Percentiles rank a stretch among this genome's conserved stretches.
These are phyloP conservation scores for Penicillium desertorum DNA, from an alignment of 495 filamentous ascomycete species.

Conservation along the genomic window DNA sequence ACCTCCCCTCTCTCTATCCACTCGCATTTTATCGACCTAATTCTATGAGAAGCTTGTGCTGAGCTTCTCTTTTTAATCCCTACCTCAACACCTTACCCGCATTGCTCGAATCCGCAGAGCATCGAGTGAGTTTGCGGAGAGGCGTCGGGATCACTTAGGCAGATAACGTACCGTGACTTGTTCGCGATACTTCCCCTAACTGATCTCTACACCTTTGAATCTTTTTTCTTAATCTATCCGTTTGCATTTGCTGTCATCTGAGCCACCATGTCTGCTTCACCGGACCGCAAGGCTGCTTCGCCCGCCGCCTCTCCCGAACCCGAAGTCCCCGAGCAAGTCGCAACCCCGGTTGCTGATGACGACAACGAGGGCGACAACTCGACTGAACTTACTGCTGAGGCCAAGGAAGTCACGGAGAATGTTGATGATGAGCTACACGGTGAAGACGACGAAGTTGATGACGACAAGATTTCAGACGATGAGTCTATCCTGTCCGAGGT, in stretches of 20 bases:
- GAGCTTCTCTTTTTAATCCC: neutral
- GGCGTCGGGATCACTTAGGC: constrained; percentile 12
- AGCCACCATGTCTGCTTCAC: constrained; percentile 43
- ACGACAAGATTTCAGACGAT: constrained; percentile 63
- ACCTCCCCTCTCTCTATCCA: constrained; percentile 15
- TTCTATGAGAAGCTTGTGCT: neutral
- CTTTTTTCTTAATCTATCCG: neutral
- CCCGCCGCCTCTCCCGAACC: constrained; percentile 25
- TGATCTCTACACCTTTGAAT: neutral
- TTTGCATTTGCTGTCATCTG: neutral
- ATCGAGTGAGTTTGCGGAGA: constrained; percentile 10
- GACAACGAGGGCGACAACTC: constrained; percentile 26
- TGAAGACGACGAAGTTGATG: constrained; percentile 24
- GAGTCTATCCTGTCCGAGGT: constrained; percentile 91
- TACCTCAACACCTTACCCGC: neutral
- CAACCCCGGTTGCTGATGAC: constrained; percentile 27
- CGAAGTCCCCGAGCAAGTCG: constrained; percentile 26
- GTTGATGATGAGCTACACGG: constrained; percentile 16
- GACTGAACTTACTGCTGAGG: constrained; percentile 17
- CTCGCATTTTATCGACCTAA: neutral
- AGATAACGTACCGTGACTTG: constrained; percentile 21
- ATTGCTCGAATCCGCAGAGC: neutral
- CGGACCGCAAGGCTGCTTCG: constrained; percentile 31
- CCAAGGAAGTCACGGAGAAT: constrained; percentile 10
- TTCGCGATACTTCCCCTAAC: constrained; percentile 10